These are phyloP conservation scores for Luffa aegyptiaca DNA, from an alignment of 306 rosid species.

Conservation along the genomic window DNA sequence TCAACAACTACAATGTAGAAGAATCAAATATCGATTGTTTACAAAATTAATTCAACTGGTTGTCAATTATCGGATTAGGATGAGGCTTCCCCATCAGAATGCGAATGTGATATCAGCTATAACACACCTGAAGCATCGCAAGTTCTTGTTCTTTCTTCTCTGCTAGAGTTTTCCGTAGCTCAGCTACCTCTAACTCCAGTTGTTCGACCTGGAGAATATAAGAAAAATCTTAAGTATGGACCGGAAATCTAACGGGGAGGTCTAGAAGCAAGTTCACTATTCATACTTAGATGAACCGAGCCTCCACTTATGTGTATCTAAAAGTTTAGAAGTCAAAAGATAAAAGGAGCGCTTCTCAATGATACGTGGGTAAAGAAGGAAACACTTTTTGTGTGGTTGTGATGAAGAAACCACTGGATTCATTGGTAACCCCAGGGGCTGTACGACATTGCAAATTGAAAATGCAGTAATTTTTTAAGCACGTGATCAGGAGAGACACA, in stretches of 20 bases:
- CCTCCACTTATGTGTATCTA: neutral
- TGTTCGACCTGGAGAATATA: constrained; percentile 60
- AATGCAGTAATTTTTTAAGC: neutral
- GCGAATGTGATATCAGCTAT: constrained; percentile 4
- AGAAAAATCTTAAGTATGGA: constrained; percentile 15
- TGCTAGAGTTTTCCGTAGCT: constrained; percentile 40
- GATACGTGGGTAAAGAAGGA: neutral
- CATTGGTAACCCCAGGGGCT: neutral
- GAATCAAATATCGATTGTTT: neutral
- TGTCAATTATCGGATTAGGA: neutral
- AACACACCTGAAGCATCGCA: constrained; percentile 77
- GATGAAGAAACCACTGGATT: neutral
- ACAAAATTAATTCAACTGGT: constrained; percentile 15
- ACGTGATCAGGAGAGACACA: neutral
- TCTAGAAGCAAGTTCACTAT: neutral
- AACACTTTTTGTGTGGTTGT: neutral
- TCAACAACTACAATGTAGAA: constrained; percentile 36
- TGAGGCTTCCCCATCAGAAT: neutral
- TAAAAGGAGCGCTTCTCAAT: neutral
- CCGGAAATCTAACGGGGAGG: neutral
- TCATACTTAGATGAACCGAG: neutral
- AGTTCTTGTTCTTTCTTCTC: constrained; percentile 87
- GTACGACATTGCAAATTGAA: neutral
- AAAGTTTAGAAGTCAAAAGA: neutral
- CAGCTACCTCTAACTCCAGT: constrained; percentile 70